A percentile compares a stretch with the other conserved stretches of the same genome.
phyloP scores from a whole-genome alignment of 768 basidiomycete species.

The Russula abietina region DNA sequence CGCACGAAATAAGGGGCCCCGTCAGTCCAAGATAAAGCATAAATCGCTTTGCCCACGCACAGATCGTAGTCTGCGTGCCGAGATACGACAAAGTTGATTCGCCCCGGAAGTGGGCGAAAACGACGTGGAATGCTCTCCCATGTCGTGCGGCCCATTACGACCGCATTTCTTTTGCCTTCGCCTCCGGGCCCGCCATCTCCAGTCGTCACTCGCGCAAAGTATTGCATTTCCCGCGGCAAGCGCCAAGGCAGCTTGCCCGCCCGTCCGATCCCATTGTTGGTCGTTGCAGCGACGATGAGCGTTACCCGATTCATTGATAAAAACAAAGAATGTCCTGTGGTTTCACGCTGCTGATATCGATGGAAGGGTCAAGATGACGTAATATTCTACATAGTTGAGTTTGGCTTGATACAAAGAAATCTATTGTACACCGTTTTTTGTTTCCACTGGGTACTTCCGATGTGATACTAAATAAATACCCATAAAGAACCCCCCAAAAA shows the following conservation, averaged over 20 bases:
- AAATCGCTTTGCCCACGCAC: conserved; percentile 38
- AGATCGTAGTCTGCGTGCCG: conserved; percentile 51
- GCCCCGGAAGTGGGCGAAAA: conserved; percentile 70
- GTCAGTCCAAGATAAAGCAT: conserved; percentile 12
- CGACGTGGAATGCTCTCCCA: conserved; percentile 94
- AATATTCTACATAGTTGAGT: too few relatives aligned
- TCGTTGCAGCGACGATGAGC: conserved; percentile 90
- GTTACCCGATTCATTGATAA: conserved; percentile 36
- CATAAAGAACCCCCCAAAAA: background rate
- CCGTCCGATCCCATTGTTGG: conserved; percentile 80
- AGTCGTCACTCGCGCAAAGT: conserved; percentile 80
- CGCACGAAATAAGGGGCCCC: background rate
- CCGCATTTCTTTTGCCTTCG: conserved; percentile 48
- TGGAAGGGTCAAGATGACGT: background rate
- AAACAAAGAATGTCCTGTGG: background rate
- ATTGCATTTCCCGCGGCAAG: conserved; percentile 82
- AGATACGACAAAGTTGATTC: conserved; percentile 76
- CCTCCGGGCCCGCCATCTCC: conserved; percentile 37
- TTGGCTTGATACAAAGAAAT: background rate
- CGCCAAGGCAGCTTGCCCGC: conserved; percentile 80
- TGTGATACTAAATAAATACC: too few relatives aligned
- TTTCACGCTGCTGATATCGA: background rate
- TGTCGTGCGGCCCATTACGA: conserved; percentile 94
- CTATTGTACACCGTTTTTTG: background rate
- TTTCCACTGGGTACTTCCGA: background rate